Percentiles rank a stretch among this genome's conserved stretches.
These are phyloP conservation scores for Hypoxylon sp. DNA, from an alignment of 2,329 filamentous ascomycete genomes.

Conservation along the genomic window DNA sequence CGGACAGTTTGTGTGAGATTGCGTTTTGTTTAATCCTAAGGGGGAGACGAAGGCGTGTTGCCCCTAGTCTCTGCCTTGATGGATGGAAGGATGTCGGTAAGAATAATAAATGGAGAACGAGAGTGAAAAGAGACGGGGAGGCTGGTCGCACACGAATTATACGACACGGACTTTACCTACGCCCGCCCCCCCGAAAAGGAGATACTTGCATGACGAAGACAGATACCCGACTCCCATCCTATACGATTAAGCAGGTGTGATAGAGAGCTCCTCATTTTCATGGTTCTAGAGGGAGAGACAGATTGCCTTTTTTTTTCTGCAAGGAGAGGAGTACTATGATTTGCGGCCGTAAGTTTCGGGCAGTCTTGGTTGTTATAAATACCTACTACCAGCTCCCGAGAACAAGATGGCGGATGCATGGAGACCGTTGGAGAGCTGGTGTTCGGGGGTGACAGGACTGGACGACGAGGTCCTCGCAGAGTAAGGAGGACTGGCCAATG, in stretches of 20 bases:
- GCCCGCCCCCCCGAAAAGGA: background rate
- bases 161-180: background rate
- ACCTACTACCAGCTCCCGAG: background rate
- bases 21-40: constrained; percentile 4
- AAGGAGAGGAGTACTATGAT: background rate
- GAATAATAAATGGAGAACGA: background rate
- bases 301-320: background rate
- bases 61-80: background rate
- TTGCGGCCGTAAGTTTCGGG: background rate
- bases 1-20: constrained; percentile 16
- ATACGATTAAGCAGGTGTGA: background rate
- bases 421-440: background rate
- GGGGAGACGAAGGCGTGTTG: background rate
- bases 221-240: background rate
- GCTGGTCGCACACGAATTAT: background rate
- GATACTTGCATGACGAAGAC: background rate
- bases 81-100: background rate
- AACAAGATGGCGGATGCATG: background rate
- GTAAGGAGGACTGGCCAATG: background rate
- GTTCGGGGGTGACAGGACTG: background rate
- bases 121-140: background rate
- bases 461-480: background rate
- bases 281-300: background rate
- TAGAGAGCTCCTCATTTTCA: background rate
- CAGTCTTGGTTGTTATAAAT: background rate